These are phyloP conservation scores for Pseudovirgaria hyperparasitica DNA, from an alignment of 2,329 filamentous ascomycete species.

Conservation along the genomic window DNA sequence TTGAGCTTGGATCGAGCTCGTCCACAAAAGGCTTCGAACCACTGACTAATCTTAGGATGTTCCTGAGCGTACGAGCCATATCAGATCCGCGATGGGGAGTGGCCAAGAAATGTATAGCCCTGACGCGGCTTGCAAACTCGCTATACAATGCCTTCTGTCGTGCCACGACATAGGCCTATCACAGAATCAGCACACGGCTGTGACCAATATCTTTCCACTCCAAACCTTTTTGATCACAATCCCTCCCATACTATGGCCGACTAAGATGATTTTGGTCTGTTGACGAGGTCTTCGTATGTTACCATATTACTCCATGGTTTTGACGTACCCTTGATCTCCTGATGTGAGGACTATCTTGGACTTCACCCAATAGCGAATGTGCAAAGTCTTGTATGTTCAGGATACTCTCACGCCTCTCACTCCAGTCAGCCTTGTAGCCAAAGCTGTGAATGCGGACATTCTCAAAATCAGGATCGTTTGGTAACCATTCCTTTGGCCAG, in stretches of 20 bases:
- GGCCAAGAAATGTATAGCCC: constrained; percentile 24
- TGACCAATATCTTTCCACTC: no score
- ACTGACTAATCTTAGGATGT: constrained; percentile 1
- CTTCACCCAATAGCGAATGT: constrained; percentile 13
- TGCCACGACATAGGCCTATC: constrained; percentile 22
- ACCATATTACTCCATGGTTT: neutral
- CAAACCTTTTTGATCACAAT: constrained; percentile 25
- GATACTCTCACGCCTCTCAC: neutral
- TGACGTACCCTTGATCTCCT: neutral
- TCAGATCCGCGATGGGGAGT: constrained; percentile 24
- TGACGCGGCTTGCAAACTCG: constrained; percentile 11
- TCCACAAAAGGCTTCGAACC: constrained; percentile 7
- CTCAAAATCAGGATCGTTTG: constrained; percentile 1
- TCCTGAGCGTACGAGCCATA: constrained; percentile 13
- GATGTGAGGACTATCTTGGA: constrained; percentile 5
- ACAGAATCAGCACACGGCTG: no score
- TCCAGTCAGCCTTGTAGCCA: constrained; percentile 7
- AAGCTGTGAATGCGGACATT: constrained; percentile 4
- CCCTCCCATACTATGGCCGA: constrained; percentile 29
- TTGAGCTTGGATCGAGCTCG: constrained; percentile 17
- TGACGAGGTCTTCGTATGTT: neutral
- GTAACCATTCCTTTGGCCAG: constrained; percentile 7
- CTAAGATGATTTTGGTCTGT: constrained; percentile 18
- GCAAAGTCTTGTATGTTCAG: constrained; percentile 22
- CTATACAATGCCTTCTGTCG: constrained; percentile 10